Base-by-base conservation (phyloP, 352 stramenopile genomes). In the Phytophthora citrophthora region DNA sequence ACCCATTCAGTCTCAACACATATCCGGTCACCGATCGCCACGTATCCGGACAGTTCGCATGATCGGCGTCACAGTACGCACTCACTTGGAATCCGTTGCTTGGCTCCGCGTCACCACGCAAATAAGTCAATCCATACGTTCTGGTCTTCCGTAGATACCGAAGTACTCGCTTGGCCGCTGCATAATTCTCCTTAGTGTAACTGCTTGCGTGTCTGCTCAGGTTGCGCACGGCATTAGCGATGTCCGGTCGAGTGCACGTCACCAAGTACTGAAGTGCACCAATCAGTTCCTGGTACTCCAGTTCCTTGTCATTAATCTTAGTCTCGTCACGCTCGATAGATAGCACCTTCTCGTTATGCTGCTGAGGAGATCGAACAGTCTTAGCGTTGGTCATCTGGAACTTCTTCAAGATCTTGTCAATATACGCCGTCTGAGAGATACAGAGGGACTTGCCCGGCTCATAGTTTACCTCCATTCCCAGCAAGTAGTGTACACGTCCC, bases 381-480 rank as follows among this genome's bases (percentile, higher is more conserved):
- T 16, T 13, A 7, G 12, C 34, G 4, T 16, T 10, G 0, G 11
- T 7, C 34, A 16, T n/a, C 15, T 40, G 11, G 12, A 40, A 40
- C 4, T 6, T 13, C 11, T 16, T 40, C 15, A 40, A 10, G 3
- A 16, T 16, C 15, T 18, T 40, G 34, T 40, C 34, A 20, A 20
- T 20, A 2, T 20, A 20, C 20, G 20, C 20, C 20, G 20, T 20
- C 20, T 20, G 20, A 2, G 7, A 40, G 15, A 40, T 4, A 0
- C 34, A 40, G 0, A n/a, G 15, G 0, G 10, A 4, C 34, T 16
- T 16, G 13, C 24, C 24, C 38, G 12, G 41, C 2, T 47, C 34
- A 12, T 54, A 61, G 24, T 54, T 6, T 0, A 54, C 31, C 23
- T 61, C 27, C 31, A 61, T 61, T 4, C 40, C 49, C 2, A 61